These are phyloP conservation scores for Paecilomyces fulvus DNA, from an alignment of 2,329 filamentous ascomycete species.

Conservation along the genomic window DNA sequence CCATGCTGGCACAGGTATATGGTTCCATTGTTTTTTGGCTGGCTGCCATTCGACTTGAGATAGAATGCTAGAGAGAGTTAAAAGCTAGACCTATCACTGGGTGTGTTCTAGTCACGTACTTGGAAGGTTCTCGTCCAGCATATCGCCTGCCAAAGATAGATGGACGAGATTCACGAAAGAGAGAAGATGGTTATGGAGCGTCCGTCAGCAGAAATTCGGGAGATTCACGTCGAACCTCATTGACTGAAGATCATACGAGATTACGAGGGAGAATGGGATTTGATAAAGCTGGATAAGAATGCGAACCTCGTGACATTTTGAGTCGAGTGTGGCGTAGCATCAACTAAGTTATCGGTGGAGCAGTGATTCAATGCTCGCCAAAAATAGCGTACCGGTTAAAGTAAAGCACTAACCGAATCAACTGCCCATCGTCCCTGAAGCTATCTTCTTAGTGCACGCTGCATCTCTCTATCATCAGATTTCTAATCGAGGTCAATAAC, in stretches of 20 bases:
- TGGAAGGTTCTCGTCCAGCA: slow-evolving; percentile 94
- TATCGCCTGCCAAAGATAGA: slow-evolving; percentile 29
- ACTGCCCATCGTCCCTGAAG: too few species aligned
- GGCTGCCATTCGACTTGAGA: slow-evolving; percentile 43
- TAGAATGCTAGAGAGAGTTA: slow-evolving; percentile 45
- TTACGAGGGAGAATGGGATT: neutral
- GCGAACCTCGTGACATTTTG: neutral
- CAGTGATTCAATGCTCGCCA: neutral
- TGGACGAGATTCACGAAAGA: neutral
- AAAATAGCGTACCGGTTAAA: neutral
- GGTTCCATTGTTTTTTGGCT: slow-evolving; percentile 29
- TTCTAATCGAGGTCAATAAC: neutral
- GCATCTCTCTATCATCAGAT: neutral
- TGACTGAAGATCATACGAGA: neutral
- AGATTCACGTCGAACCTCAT: neutral
- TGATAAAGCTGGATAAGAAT: neutral
- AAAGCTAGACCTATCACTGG: neutral
- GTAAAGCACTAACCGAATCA: neutral
- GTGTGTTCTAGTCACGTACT: slow-evolving; percentile 35
- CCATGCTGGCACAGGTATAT: slow-evolving; percentile 57
- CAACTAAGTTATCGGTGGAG: neutral
- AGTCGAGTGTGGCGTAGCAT: neutral
- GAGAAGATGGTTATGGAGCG: neutral
- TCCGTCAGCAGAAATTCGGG: neutral
- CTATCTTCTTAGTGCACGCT: neutral